Percentiles rank a stretch among this genome's conserved stretches.
Conservation (phyloP, 176 grass and related monocot genomes). For the Saccharum spontaneum region DNA sequence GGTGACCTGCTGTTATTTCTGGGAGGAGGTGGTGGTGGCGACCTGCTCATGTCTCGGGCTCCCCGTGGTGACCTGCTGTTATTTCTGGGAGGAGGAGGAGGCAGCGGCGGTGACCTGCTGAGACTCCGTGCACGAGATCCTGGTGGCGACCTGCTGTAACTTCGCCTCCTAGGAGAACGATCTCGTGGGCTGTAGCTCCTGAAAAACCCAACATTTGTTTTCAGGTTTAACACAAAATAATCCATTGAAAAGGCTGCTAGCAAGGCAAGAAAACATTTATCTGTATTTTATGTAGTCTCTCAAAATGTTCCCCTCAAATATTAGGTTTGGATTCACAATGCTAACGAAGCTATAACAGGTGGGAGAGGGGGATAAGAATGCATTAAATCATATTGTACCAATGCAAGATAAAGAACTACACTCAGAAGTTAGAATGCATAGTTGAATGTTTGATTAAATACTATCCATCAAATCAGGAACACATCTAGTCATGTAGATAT, state of each 20-base stretch:
- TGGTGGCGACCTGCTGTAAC: slow-evolving; percentile 60
- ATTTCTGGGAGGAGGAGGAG: slow-evolving; percentile 25
- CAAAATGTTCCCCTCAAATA: neutral
- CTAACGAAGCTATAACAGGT: neutral
- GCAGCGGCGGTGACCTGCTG: neutral
- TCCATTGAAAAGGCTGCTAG: neutral
- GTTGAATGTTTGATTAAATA: neutral
- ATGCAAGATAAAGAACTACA: neutral
- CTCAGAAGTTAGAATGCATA: neutral
- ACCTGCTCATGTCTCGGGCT: slow-evolving; percentile 13
- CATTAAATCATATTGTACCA: neutral
- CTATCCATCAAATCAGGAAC: neutral
- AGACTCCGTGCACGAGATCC: neutral
- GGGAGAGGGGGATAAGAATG: neutral
- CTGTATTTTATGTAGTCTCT: neutral
- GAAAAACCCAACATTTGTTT: slow-evolving; percentile 8
- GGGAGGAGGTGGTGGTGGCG: neutral
- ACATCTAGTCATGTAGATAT: neutral
- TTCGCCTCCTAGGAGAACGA: slow-evolving; percentile 77
- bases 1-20: slow-evolving; percentile 32
- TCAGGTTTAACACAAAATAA: slow-evolving; percentile 15
- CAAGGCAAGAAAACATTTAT: neutral
- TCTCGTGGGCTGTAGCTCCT: slow-evolving; percentile 88
- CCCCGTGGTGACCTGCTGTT: slow-evolving; percentile 61
- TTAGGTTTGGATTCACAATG: neutral